These are phyloP conservation scores for Hyaloperonospora brassicae DNA, from an alignment of 352 stramenopile genomes.

Conservation along the genomic window DNA sequence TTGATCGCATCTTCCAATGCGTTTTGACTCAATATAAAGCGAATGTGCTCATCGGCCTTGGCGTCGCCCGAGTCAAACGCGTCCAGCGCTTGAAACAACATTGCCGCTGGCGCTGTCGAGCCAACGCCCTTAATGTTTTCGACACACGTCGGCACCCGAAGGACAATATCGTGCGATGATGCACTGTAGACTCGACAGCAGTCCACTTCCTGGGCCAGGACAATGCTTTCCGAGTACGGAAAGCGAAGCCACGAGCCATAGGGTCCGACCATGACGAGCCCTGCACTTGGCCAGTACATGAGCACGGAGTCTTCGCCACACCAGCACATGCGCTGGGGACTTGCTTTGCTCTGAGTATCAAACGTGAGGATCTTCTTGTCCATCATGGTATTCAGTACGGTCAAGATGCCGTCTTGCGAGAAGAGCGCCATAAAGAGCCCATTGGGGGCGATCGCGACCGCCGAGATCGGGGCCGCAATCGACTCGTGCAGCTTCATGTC, in stretches of 20 bases:
- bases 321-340: constrained; percentile 72
- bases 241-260: constrained; percentile 83
- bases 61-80: constrained; percentile 82
- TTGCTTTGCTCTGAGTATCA: constrained; percentile 79
- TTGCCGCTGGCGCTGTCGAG: constrained; percentile 78
- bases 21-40: constrained; percentile 76
- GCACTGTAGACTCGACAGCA: constrained; percentile 72
- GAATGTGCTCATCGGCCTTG: constrained; percentile 86
- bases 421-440: constrained; percentile 94
- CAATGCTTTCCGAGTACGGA: constrained; percentile 69
- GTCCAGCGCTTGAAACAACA: constrained; percentile 88
- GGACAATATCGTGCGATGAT: constrained; percentile 74
- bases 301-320: constrained; percentile 88
- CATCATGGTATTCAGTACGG: constrained; percentile 93
- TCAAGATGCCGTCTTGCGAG: constrained; percentile 88
- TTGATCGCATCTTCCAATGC: constrained; percentile 80
- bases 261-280: constrained; percentile 79
- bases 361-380: constrained; percentile 90
- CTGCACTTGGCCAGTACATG: constrained; percentile 79
- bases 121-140: constrained; percentile 85
- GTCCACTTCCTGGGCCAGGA: constrained; percentile 59
- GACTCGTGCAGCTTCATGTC: constrained; percentile 83
- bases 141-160: constrained; percentile 72
- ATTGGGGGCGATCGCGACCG: constrained; percentile 90
- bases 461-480: constrained; percentile 84